These are phyloP conservation scores for Blastobotrys americana DNA, from an alignment of 805 yeast genomes.

Conservation along the genomic window DNA sequence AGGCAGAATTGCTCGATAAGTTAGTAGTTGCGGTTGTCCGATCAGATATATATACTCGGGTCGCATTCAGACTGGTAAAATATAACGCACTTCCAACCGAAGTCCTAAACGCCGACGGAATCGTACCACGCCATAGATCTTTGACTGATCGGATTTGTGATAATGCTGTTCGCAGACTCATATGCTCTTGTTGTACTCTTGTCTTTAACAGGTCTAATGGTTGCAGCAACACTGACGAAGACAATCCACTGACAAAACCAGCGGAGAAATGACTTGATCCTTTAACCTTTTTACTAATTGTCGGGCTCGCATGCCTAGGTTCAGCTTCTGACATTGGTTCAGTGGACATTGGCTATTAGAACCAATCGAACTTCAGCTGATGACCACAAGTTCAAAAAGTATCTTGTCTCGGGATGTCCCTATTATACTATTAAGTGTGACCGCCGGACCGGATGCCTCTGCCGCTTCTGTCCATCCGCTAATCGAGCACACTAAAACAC, in stretches of 20 bases:
- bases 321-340: too few species aligned
- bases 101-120: constrained; percentile 85
- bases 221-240: constrained; percentile 73
- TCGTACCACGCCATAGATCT: constrained; percentile 86
- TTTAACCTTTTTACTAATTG: constrained; percentile 1
- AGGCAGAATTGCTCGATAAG: background rate
- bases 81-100: constrained; percentile 88
- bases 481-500: too few species aligned
- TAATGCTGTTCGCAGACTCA: constrained; percentile 21
- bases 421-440: too few species aligned
- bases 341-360: too few species aligned
- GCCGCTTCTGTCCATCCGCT: too few species aligned
- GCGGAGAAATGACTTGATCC: constrained; percentile 50
- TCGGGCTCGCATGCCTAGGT: too few species aligned
- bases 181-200: constrained; percentile 59
- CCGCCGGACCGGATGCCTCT: too few species aligned
- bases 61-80: constrained; percentile 58
- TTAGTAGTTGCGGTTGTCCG: constrained; percentile 30
- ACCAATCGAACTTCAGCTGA: too few species aligned
- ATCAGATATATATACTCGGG: constrained; percentile 51
- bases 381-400: too few species aligned
- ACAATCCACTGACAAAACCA: constrained; percentile 79
- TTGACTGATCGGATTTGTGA: constrained; percentile 19
- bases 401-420: too few species aligned
- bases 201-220: constrained; percentile 89